Conservation (phyloP, 192 early-diverging fungal genomes). For the Entophlyctis luteolus region DNA sequence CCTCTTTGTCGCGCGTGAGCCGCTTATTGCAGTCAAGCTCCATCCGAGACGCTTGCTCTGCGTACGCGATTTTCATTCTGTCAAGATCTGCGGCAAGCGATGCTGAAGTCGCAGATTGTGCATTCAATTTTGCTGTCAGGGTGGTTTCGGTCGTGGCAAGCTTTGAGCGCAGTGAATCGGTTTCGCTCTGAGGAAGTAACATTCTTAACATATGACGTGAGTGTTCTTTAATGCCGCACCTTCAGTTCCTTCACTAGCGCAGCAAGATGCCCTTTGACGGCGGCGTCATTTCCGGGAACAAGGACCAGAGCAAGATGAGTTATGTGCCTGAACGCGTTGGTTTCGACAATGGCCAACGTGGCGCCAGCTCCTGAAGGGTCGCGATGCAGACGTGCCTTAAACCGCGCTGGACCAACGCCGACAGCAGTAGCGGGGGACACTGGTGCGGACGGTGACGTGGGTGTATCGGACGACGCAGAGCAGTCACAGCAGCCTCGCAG, state of each 20-base stretch:
- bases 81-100: conserved; percentile 11
- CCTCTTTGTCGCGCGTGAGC: conserved; percentile 28
- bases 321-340: conserved; percentile 55
- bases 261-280: conserved; percentile 52
- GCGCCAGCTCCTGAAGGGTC: conserved; percentile 3
- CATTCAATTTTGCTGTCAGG: conserved; percentile 32
- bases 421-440: not conserved
- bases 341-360: conserved; percentile 48
- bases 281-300: conserved; percentile 43
- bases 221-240: not conserved
- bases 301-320: conserved; percentile 46
- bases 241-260: conserved; percentile 33
- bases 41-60: conserved; percentile 3
- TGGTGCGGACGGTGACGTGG: not conserved
- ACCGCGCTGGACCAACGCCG: conserved; percentile 28
- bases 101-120: conserved; percentile 21
- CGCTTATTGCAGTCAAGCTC: conserved; percentile 27
- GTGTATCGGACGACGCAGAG: not conserved
- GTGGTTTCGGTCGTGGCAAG: conserved; percentile 24
- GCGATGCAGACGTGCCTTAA: conserved; percentile 37
- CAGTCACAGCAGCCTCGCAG: conserved; percentile 26
- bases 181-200: conserved; percentile 34
- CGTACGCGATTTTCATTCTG: conserved; percentile 13
- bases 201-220: not conserved
- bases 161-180: conserved; percentile 33